Base-by-base conservation (phyloP, 2,329 filamentous ascomycete genomes). In the Diaporthe aspalathi region DNA sequence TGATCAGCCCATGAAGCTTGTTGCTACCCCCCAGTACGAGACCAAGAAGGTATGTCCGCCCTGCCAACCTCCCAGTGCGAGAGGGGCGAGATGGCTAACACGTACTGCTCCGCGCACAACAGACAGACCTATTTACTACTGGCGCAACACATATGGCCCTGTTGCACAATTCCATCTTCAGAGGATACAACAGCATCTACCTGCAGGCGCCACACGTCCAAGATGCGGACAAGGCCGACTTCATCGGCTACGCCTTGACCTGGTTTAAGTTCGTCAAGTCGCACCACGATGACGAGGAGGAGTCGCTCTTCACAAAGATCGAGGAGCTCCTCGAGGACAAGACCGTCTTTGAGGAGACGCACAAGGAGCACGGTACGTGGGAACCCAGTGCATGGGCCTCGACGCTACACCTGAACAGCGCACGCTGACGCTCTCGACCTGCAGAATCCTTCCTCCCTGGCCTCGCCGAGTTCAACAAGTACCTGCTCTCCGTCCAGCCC, bases 111-210 rank as follows among this genome's bases (percentile, higher is more conserved):
- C 16, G n/a, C n/a, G 5, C 6, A 12, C 5, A 17, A 27, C 72
- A 88, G 85, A 86, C 85, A 47, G 88, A 90, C 75, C 82, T 89
- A 74, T 90, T 90, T 78, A 89, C 87, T 1, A 84, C 83, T 0
- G 87, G 87, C 27, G 88, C 89, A 0, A 89, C 88, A 20, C 87
- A 91, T 79, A 91, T 90, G 89, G 83, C 85, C 3, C 78, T 90
- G 66, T 81, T 90, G 63, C 89, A 91, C 82, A 91, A 91, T 76
- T 82, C 86, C 70, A 87, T 91, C 75, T 86, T 91, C 73, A 87
- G 89, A 52, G 88, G 88, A 68, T 90, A 88, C 82, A 91, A 92
- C 79, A 87, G 84, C 76, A 90, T 92, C 76, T 90, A 88, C 77
- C 84, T 86, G 50, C 89, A 91, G 78, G 88, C 88, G 0, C 83